These are phyloP conservation scores for Dioscorea alata DNA, from an alignment of 106 monocot genomes.

Conservation along the genomic window DNA sequence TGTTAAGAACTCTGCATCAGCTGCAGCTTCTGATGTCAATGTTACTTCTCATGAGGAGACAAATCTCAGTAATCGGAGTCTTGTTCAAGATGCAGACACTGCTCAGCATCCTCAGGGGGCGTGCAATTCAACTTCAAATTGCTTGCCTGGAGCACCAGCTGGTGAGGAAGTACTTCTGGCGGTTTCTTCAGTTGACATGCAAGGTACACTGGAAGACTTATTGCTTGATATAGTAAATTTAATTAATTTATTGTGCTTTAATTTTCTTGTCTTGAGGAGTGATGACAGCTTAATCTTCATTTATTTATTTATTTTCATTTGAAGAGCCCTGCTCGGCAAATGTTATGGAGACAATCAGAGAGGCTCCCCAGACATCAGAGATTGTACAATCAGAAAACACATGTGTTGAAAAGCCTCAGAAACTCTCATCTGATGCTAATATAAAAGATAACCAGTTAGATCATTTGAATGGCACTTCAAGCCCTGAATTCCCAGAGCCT, in stretches of 20 bases:
- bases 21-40: background rate
- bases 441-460: conserved; percentile 20
- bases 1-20: conserved; percentile 4
- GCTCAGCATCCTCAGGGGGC: background rate
- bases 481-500: conserved; percentile 73
- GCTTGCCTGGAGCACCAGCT: conserved; percentile 12
- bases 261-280: background rate
- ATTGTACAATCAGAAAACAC: background rate
- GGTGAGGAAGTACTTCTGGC: conserved; percentile 6
- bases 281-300: background rate
- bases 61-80: conserved; percentile 5
- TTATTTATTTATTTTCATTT: conserved; percentile 16
- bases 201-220: conserved; percentile 22
- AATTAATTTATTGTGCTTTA: background rate
- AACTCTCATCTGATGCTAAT: background rate
- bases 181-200: conserved; percentile 23
- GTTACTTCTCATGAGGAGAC: conserved; percentile 4
- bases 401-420: too few species aligned
- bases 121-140: conserved; percentile 10
- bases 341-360: conserved; percentile 3
- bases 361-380: conserved; percentile 8
- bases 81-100: conserved; percentile 7
- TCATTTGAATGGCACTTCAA: conserved; percentile 32
- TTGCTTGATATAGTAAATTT: background rate
- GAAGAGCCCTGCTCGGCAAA: conserved; percentile 2